Percentiles rank a stretch among this genome's conserved stretches.
These are phyloP conservation scores for Chamaecyparis obtusa DNA, from an alignment of 75 land plant species.

Conservation along the genomic window DNA sequence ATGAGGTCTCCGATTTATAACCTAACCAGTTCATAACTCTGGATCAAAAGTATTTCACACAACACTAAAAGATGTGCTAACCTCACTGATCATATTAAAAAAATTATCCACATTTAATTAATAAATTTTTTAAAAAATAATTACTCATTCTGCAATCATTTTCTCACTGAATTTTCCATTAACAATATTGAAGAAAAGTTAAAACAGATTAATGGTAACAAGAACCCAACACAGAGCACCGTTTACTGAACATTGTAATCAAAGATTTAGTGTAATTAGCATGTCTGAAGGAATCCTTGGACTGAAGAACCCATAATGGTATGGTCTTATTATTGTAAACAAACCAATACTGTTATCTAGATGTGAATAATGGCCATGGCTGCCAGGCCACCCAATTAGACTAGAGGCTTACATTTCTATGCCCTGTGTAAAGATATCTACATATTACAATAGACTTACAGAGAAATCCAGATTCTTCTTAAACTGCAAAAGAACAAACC, in stretches of 20 bases:
- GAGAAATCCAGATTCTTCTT: not conserved
- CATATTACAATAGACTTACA: not conserved
- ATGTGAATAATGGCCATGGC: constrained; percentile 1
- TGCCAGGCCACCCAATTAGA: not conserved
- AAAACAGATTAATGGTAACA: not conserved
- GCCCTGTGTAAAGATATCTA: not conserved
- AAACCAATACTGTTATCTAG: not conserved
- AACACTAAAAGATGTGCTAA: no score
- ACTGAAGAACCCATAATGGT: not conserved
- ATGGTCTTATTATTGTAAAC: not conserved
- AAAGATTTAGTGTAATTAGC: no score
- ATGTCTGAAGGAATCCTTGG: not conserved
- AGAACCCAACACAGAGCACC: not conserved
- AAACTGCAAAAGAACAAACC: not conserved
- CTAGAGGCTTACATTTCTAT: not conserved
- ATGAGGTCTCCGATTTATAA: no score
- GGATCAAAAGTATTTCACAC: no score
- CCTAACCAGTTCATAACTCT: no score
- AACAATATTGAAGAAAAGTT: no score
- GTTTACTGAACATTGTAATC: not conserved
- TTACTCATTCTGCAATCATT: not conserved
- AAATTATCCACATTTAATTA: no score
- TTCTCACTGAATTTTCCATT: not conserved
- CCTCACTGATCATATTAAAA: no score
- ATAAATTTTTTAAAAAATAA: no score